Evolutionary conservation across 2,329 filamentous ascomycete species (phyloP), one percentile per base, ranked within the genome.

Genomic region (Neophaeococcomyces mojaviensis): DNA sequence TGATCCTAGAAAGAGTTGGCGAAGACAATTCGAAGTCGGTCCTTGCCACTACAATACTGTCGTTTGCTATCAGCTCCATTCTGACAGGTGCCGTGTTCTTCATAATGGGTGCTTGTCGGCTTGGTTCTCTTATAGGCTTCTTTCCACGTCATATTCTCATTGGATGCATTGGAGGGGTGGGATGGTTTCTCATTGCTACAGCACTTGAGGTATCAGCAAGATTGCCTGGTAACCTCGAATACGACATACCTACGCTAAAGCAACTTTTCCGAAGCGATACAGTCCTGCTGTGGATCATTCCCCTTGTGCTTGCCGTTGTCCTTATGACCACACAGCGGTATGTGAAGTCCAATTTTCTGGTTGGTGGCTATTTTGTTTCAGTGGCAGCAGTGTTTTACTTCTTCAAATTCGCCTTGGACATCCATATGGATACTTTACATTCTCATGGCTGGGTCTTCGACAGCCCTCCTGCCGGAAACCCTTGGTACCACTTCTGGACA

Each of bases 401-500:
- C 39, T 60, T 69, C 46, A 66, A 68, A 38, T 60, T 69, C 36
- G 59, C 61, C 42, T 78, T 88, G 38, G 72, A 74, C 15, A 69
- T 94, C 41, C 72, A 84, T 33, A 73, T 88, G 49, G 73, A 78
- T 31, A 71, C 72, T 10, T 68, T 97, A 36, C 82, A 88, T 44
- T 65, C 77, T 8, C 70, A 74, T 39, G 92, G 92, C 15, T 98
- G 92, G 92, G 84, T 97, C 9, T 98, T 98, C 58, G 78, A 87
- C 57, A 84, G 84, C 0, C 90, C 92, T 1, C 83, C 84, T 37
- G 82, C 83, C 8, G 85, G 79, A 10, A 87, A 94, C 57, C 88
- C 92, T 0, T 98, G 94, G 80, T 98, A 92, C 78, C 88, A 92
- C 62, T 98, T 98, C 59, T 98, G 95, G 68, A 94, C 88, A 0